These are phyloP conservation scores for Ceratobasidium sp. DNA, from an alignment of 1,284 basidiomycete genomes.

Conservation along the genomic window DNA sequence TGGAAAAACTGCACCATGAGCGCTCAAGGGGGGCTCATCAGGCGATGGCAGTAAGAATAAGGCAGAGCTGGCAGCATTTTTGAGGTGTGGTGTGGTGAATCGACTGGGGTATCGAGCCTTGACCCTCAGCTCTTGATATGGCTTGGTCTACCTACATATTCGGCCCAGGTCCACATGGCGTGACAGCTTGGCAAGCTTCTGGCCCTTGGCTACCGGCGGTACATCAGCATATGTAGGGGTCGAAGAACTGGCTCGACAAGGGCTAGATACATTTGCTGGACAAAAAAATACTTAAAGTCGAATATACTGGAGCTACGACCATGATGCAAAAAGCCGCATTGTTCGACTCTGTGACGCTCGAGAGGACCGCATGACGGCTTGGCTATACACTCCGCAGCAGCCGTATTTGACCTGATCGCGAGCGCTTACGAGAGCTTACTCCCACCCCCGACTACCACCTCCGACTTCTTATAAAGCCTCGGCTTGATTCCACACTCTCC, in stretches of 20 bases:
- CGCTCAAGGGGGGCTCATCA: too few relatives aligned
- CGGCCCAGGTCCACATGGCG: too few relatives aligned
- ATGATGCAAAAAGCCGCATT: neutral
- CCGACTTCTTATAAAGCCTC: conserved; percentile 3
- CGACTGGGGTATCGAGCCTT: too few relatives aligned
- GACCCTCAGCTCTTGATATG: too few relatives aligned
- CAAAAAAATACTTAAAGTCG: neutral
- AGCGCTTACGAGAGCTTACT: neutral
- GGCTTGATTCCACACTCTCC: neutral
- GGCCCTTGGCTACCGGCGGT: neutral
- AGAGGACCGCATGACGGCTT: neutral
- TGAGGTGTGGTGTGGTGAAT: too few relatives aligned
- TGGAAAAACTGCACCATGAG: too few relatives aligned
- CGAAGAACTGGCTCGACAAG: conserved; percentile 3
- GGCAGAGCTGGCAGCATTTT: too few relatives aligned
- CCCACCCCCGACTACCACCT: neutral
- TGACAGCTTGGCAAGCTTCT: too few relatives aligned
- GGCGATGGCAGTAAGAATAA: too few relatives aligned
- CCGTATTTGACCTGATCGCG: neutral
- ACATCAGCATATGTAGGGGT: too few relatives aligned
- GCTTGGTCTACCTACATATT: too few relatives aligned
- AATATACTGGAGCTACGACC: neutral
- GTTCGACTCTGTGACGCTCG: neutral
- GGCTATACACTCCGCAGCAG: neutral
- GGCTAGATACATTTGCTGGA: neutral